Evolutionary conservation across 805 yeast genomes (phyloP), one percentile per base, ranked within the genome.

Genomic region (Candida gorgasii): DNA sequence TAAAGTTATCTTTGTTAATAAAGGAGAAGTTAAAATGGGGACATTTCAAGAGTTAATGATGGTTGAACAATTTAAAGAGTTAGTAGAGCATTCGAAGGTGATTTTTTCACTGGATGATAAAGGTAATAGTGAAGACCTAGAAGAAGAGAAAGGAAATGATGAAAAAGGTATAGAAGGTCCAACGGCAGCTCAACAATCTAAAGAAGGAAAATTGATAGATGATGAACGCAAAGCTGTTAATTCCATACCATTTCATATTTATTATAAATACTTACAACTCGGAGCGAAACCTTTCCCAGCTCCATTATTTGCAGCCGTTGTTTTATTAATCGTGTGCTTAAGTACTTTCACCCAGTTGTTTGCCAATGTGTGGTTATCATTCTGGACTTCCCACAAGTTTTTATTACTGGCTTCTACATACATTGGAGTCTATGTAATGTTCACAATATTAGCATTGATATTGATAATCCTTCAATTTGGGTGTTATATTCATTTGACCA

Each of bases 341-440:
- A 69, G 74, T 42, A 74, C 77, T 0, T 83, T 82, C 57, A 67
- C 75, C 45, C 72, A 68, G 45, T 59, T 82, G 36, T 80, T 84
- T 54, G 73, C 84, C 35, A 84, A 82, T 58, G 79, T 82, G 16
- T 86, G 95, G 95, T 69, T 89, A 44, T 82, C 95, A 0, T 89
- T 84, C 62, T 89, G 97, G 97, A 72, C 83, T 3, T 72, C 70
- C 15, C 45, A 68, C 40, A 78, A 73, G 56, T 86, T 84, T 53
- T 48, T 59, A 17, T 63, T 65, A 38, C 45, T 76, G 8, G 67
- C 72, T 39, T 75, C 79, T 0, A 79, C 79, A 51, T 87, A 88
- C 65, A 84, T 84, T 58, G 95, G 92, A 1, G 51, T 87, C 32
- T 84, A 82, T 52, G 82, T 85, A 27, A 68, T 82, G 73, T 68